Base-by-base conservation (phyloP, 495 filamentous ascomycete genomes). In the Gamarada debralockiae region DNA sequence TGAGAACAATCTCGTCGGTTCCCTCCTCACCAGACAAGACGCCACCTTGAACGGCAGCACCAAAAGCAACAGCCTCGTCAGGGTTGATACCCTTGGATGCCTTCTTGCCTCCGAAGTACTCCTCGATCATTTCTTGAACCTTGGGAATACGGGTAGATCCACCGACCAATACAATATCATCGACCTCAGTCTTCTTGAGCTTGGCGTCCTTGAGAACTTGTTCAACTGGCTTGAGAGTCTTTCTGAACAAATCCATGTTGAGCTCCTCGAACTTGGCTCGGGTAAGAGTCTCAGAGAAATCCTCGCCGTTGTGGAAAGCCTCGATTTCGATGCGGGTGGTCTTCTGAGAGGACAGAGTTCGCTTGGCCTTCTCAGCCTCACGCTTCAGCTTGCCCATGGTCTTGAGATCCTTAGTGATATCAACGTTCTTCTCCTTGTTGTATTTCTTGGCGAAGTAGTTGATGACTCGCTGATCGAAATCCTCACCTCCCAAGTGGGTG, bases 341-440 rank as follows among this genome's bases (percentile, higher is more conserved):
- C 90, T 93, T 97, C 77, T 96, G 91, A 65, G 90, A 95, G 67
- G 95, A 97, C 44, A 99, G 85, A 59, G 92, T 97, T 67, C 95
- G 89, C 87, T 99, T 99, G 73, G 95, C 95, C 83, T 97, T 97
- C 79, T 99, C 93, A 64, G 96, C 93, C 73, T 97, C 95, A 61
- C 95, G 93, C 90, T 97, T 97, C 60, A 99, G 84, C 76, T 97
- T 97, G 76, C 93, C 92, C 93, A 99, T 97, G 50, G 93, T 86
- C 89, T 97, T 97, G 50, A 86, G 74, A 62, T 97, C 91, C 79
- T 92, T 96, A 77, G 84, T 84, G 67, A 99, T 85, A 65, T 97
- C 88, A 56, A 89, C 87, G 58, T 76, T 72, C 79, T 97, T 82
- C 83, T 97, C 93, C 86, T 97, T 97, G 86, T 97, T 97, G 83